These are phyloP conservation scores for Talaromyces sp. DNA, from an alignment of 2,329 filamentous ascomycete genomes.

Conservation along the genomic window DNA sequence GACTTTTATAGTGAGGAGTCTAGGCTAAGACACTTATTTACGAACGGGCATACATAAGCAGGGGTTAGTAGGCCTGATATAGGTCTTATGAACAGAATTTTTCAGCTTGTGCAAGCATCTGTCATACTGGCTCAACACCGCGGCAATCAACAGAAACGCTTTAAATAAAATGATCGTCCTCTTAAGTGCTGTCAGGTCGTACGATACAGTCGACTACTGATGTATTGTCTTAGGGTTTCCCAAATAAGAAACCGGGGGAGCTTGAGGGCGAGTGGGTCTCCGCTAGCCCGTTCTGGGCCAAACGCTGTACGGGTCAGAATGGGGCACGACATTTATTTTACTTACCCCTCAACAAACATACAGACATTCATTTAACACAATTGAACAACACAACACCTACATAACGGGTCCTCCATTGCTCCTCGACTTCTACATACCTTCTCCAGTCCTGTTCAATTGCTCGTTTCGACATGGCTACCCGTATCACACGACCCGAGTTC, in stretches of 20 bases:
- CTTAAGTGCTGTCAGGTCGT: neutral
- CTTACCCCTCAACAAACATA: neutral
- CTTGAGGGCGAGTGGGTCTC: neutral
- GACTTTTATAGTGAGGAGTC: too few relatives aligned
- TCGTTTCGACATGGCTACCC: conserved; percentile 60
- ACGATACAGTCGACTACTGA: neutral
- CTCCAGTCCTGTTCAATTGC: neutral
- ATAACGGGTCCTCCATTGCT: neutral
- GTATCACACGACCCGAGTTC: conserved; percentile 69
- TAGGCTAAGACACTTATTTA: too few relatives aligned
- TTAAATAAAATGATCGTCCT: too few relatives aligned
- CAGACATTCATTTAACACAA: neutral
- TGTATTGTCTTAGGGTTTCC: neutral
- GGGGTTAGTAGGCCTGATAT: too few relatives aligned
- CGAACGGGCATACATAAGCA: too few relatives aligned
- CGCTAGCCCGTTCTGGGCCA: conserved; percentile 3
- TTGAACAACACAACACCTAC: neutral
- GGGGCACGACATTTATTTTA: neutral
- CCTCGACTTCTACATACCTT: neutral
- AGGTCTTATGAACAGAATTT: too few relatives aligned
- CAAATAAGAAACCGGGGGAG: neutral
- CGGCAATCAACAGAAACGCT: too few relatives aligned
- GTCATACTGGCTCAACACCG: neutral
- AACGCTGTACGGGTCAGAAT: conserved; percentile 3
- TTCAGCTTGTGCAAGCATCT: too few relatives aligned